Evolutionary conservation across 441 rosid species (phyloP), one percentile per base, ranked within the genome.

Genomic region (Flueggea neowawraea): DNA sequence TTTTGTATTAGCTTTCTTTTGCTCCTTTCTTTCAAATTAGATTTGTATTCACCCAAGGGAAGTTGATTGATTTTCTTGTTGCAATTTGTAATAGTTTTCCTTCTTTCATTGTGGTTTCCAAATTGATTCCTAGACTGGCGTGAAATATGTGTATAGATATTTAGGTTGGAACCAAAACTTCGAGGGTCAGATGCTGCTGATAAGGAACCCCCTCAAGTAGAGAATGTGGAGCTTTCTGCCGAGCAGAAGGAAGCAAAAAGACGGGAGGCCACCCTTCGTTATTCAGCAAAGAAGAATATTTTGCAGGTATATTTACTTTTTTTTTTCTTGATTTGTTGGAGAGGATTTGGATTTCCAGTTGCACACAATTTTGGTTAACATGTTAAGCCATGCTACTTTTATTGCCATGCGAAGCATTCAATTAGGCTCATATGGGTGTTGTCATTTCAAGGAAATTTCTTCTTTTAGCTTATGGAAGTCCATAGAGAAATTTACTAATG

Each of bases 161-260:
- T 91, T 28, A 83, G 97, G 75, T 67, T 94, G 85, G 97, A 91
- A 58, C 90, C 95, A 3, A 77, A 68, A 56, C 60, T 86, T 71
- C 73, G 64, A 62, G 52, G 31, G 52, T 36, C 51, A 17, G 80
- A 66, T 53, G 12, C 58, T 60, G 69, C 44, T 32, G 78, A 72
- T 11, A 57, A 76, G 56, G 90, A 82, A 55, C 75, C 77, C 43
- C 68, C 69, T 15, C 65, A 47, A 58, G 54, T 66, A 31, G 74
- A 43, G 1, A 70, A 58, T 48, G 63, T 62, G 17, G 86, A 85
- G 59, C 41, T 41, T 57, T 66, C 81, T 52, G 67, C 48, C 12
- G 64, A 55, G 39, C 66, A 69, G 43, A 69, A 39, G 54, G 63
- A 31, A 4, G 65, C 53, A 13, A 71, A 53, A 72, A 55, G 36